phyloP scores from a whole-genome alignment of 495 filamentous ascomycete species.

The Penicillium maclennaniae region DNA sequence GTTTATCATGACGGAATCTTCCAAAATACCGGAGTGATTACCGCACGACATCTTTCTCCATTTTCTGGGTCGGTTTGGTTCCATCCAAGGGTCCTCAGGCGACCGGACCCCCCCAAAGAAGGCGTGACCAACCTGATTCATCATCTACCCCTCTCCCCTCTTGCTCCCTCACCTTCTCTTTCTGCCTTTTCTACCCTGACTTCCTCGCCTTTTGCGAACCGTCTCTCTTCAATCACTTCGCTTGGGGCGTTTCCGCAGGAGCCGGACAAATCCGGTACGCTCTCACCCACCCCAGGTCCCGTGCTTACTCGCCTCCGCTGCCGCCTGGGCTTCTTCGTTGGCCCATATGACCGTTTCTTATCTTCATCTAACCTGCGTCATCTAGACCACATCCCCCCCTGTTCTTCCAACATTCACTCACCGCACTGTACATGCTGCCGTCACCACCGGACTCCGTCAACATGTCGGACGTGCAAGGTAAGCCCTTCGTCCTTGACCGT shows the following conservation, averaged over 20 bases:
- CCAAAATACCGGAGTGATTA: background rate
- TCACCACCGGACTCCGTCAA: background rate
- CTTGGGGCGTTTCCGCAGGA: background rate
- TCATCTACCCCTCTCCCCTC: slow-evolving; percentile 27
- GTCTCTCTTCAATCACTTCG: background rate
- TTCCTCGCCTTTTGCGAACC: background rate
- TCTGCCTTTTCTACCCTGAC: slow-evolving; percentile 4
- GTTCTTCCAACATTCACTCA: background rate
- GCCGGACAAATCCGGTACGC: slow-evolving; percentile 2
- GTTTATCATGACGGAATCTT: too few species aligned
- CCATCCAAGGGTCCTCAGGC: slow-evolving; percentile 10
- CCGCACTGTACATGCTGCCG: background rate
- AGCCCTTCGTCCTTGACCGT: background rate
- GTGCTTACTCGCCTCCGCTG: slow-evolving; percentile 1
- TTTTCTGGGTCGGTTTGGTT: slow-evolving; percentile 3
- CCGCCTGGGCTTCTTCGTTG: background rate
- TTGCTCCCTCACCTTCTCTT: slow-evolving; percentile 10
- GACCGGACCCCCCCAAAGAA: slow-evolving; percentile 3
- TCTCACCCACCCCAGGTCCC: background rate
- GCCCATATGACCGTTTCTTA: background rate
- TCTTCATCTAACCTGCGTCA: background rate
- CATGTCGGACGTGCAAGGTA: slow-evolving; percentile 4
- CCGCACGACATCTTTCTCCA: background rate
- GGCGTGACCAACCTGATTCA: slow-evolving; percentile 25
- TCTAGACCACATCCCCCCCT: background rate